Evolutionary conservation across 2,329 filamentous ascomycete species (phyloP).

Genomic region (Trichoderma afroharzianum): DNA sequence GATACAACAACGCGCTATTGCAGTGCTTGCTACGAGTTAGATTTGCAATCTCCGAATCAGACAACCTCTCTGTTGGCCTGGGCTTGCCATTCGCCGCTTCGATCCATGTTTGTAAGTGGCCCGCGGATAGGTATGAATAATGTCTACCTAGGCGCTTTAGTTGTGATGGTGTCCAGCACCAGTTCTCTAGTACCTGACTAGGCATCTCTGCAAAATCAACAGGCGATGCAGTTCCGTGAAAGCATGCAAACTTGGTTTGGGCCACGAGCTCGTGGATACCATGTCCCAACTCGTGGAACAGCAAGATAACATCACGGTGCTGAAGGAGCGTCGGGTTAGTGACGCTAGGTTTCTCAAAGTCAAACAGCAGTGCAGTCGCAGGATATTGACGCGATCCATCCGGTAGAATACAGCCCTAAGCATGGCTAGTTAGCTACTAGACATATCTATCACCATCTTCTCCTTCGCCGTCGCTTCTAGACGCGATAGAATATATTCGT

Average conservation of each 20-base stretch:
- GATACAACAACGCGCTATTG: neutral
- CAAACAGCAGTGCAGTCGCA: constrained; percentile 53
- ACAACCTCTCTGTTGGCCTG: neutral
- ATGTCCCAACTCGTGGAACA: constrained; percentile 50
- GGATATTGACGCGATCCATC: constrained; percentile 48
- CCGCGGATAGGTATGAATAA: neutral
- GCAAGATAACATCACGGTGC: constrained; percentile 40
- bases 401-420: constrained; percentile 43
- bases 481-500: neutral
- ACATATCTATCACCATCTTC: neutral
- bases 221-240: constrained; percentile 4
- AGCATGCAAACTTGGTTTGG: constrained; percentile 45
- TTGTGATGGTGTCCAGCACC: constrained; percentile 1
- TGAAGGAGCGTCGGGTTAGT: constrained; percentile 49
- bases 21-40: neutral
- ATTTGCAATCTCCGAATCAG: neutral
- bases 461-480: neutral
- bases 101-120: neutral
- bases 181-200: constrained; percentile 14
- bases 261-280: constrained; percentile 52
- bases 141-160: neutral
- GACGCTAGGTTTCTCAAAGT: constrained; percentile 44
- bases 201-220: constrained; percentile 16
- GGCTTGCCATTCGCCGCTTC: neutral
- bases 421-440: neutral